Evolutionary conservation across 1,284 basidiomycete species (phyloP), one percentile per base, ranked within the genome.

Genomic region (Ustilago cynodontis): DNA sequence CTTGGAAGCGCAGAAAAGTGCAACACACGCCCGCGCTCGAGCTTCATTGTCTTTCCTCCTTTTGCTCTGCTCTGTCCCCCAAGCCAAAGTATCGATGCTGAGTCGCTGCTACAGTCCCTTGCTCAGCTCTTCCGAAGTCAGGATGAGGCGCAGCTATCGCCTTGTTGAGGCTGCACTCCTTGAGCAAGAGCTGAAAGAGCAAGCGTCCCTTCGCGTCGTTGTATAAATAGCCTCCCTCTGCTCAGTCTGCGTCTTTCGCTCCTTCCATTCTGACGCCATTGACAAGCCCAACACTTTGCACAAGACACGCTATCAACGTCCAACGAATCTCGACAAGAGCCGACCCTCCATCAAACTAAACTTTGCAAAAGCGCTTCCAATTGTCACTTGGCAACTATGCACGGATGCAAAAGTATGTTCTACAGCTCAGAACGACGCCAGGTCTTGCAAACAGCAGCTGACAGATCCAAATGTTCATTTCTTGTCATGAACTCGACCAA

Each of bases 191-290:
- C 20, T 20, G 31, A n/a, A 9, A 18, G 22, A 16, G 4, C 51
- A 50, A 18, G n/a, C 54, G 55, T 65, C 49, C 41, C 2, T 39
- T 65, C 31, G 56, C 55, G 50, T 65, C 53, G 49, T n/a, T 47
- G 54, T 50, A 57, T 64, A 53, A 53, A 53, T 31, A 31, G 24
- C 4, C 43, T 20, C 43, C n/a, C 43, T 45, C 22, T 20, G 13
- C 22, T 20, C n/a, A n/a, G n/a, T 33, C 31, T 33, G 6, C 11
- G 5, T 33, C 31, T 33, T 22, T 45, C 43, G 20, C 43, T 45
- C 13, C n/a, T 45, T 45, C 43, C 43, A 11, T 37, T 37, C 31
- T 33, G 31, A 33, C 31, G 31, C 5, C 31, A 33, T 33, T n/a
- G 31, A 41, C 39, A 14, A 14, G 3, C 39, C n/a, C 39, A 33